Conservation (phyloP, 257 asterid genomes). For the Capsicum baccatum region DNA sequence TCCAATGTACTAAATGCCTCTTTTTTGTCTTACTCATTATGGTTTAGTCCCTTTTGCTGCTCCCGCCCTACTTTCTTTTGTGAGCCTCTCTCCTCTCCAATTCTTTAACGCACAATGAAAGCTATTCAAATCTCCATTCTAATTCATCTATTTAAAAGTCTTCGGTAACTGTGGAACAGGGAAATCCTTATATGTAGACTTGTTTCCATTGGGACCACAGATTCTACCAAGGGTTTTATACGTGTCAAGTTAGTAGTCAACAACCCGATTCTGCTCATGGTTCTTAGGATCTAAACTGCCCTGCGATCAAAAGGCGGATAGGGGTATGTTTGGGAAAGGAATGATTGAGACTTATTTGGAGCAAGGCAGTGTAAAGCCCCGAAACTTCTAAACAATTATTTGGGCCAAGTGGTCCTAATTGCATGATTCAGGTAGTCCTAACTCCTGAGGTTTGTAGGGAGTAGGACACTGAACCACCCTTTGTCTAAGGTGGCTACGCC, state of each 20-base stretch:
- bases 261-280: not conserved
- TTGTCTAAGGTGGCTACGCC: too few relatives aligned
- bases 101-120: not conserved
- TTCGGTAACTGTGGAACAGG: not conserved
- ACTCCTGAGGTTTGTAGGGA: too few relatives aligned
- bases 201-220: not conserved
- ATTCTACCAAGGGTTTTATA: not conserved
- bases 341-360: not conserved
- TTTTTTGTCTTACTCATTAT: not conserved
- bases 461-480: too few relatives aligned
- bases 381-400: not conserved
- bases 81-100: not conserved
- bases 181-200: not conserved
- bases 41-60: not conserved
- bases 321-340: not conserved
- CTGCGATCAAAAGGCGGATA: not conserved
- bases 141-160: not conserved
- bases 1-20: not conserved
- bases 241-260: not conserved
- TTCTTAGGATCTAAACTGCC: not conserved
- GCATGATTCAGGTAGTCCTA: not conserved
- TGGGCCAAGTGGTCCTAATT: not conserved
- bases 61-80: not conserved
- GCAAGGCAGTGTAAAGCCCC: not conserved
- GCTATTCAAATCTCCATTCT: not conserved